Evolutionary conservation across 1,284 basidiomycete genomes (phyloP), one percentile per base, ranked within the genome.

Genomic region (Ceratorhiza oryzae-sativae): DNA sequence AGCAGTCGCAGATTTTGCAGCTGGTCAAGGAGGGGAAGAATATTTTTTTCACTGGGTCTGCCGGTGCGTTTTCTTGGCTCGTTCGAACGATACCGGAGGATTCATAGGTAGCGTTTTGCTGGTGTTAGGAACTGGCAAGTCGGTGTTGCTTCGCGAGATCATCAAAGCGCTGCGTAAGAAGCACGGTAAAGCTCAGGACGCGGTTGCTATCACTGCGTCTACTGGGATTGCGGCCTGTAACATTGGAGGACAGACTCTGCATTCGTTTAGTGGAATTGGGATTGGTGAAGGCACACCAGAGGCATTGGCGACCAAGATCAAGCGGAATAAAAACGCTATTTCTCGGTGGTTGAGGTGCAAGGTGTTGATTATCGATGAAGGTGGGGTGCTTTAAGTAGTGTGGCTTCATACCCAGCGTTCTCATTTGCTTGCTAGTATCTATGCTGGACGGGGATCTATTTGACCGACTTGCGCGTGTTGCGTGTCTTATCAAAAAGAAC

Each of bases 31-130:
- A 86, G 15, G 88, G 88, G 1, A 82, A 90, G 68, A 97, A 89
- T 77, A 79, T 98, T n/a, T 99, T 99, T 78, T 99, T 98, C 81
- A 99, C 97, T 0, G 97, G 97, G 27, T 95, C 93, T 82, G 97
- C 95, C 73, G 95, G 95, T 95, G 76, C 77, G 90, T 83, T 32
- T 45, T 45, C 5, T 32, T 39, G 27, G 8, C 1, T 34, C 2
- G 15, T n/a, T n/a, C 27, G 9, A 30, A 9, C 18, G 18, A n/a
- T 13, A 18, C 10, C 36, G 20, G 18, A 15, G 10, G 39, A 15
- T 23, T 13, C 36, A 10, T 42, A 5, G 39, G 2, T 3, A 53
- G n/a, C n/a, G n/a, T 10, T 45, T 45, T 8, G 23, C 18, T 15
- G 36, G 34, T 12, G 8, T 13, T 25, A 86, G 86, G 86, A 36